phyloP scores from a whole-genome alignment of 177 flowering plant species.

The Vitis hybrid region DNA sequence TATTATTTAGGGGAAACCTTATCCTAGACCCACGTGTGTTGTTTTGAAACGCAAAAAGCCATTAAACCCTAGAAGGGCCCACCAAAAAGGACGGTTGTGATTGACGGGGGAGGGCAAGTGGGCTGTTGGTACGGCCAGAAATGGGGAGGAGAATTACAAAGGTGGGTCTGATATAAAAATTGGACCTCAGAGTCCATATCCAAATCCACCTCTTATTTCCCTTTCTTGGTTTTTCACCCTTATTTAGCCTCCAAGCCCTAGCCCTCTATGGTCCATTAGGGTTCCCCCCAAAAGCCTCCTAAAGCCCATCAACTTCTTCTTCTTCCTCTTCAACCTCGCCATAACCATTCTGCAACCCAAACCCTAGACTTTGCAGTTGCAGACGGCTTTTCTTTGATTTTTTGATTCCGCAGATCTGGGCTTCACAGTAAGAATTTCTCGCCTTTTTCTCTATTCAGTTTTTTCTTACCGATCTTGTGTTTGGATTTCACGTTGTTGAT shows the following conservation, averaged over 20 bases:
- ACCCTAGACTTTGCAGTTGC: neutral
- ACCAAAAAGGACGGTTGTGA: too few species aligned
- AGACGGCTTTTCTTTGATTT: neutral
- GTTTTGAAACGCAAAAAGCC: too few species aligned
- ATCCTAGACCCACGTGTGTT: too few species aligned
- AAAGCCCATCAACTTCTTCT: slow-evolving; percentile 23
- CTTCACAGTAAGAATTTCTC: neutral
- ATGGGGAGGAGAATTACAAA: too few species aligned
- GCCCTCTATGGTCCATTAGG: slow-evolving; percentile 23
- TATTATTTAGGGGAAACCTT: too few species aligned
- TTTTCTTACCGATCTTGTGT: neutral
- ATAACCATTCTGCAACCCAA: neutral
- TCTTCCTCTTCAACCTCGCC: slow-evolving; percentile 5
- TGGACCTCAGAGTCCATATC: slow-evolving; percentile 4
- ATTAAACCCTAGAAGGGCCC: too few species aligned
- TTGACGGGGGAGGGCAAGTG: too few species aligned
- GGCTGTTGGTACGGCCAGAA: too few species aligned
- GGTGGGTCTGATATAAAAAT: neutral
- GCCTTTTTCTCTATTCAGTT: neutral
- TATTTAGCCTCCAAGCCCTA: slow-evolving; percentile 13
- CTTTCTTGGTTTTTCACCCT: neutral
- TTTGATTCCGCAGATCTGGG: neutral
- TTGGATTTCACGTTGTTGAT: neutral
- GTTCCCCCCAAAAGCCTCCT: slow-evolving; percentile 10
- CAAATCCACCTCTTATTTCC: neutral